Evolutionary conservation across 148 eudicot species (phyloP).

Genomic region (Rhododendron henanense): DNA sequence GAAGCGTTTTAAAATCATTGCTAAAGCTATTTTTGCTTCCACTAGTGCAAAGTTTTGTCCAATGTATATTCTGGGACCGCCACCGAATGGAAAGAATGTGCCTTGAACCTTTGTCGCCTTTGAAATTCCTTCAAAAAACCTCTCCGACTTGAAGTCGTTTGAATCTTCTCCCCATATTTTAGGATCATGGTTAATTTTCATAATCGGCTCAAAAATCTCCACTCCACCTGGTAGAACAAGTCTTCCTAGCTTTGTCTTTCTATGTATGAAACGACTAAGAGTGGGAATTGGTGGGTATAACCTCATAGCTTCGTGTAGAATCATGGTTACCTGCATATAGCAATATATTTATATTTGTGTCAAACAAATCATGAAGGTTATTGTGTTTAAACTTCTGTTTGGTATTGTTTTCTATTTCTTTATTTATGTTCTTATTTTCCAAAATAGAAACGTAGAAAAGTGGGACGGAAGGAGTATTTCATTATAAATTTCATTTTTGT

Average conservation of each 20-base stretch:
- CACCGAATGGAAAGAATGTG: too few relatives aligned
- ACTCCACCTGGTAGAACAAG: slow-evolving; percentile 32
- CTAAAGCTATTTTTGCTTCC: too few relatives aligned
- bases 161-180: slow-evolving; percentile 62
- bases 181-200: slow-evolving; percentile 31
- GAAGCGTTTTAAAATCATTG: too few relatives aligned
- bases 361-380: neutral
- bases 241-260: slow-evolving; percentile 21
- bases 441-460: neutral
- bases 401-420: neutral
- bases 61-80: too few relatives aligned
- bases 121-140: too few relatives aligned
- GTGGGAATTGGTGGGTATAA: too few relatives aligned
- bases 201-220: slow-evolving; percentile 19
- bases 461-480: too few relatives aligned
- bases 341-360: neutral
- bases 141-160: slow-evolving; percentile 20
- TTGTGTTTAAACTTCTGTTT: neutral
- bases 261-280: too few relatives aligned
- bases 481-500: neutral
- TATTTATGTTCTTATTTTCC: neutral
- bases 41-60: too few relatives aligned
- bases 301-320: too few relatives aligned
- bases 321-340: slow-evolving; percentile 20
- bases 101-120: too few relatives aligned